Evolutionary conservation across 768 basidiomycete species (phyloP).

Genomic region (Royoungia palumana): DNA sequence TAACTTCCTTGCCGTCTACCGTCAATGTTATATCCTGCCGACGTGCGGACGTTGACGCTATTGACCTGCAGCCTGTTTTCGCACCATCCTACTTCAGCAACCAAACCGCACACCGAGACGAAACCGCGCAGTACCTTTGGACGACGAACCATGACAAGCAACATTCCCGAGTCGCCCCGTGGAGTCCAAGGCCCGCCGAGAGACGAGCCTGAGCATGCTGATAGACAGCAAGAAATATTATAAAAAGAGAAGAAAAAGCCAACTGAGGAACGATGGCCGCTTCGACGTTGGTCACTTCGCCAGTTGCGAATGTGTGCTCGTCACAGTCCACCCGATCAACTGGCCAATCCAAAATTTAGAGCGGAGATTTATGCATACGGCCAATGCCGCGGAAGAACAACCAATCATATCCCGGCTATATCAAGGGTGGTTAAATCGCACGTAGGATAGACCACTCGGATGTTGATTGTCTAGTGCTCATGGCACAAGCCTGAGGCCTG

Average conservation of each 20-base stretch:
- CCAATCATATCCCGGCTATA: too few species aligned
- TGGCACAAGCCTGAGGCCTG: too few species aligned
- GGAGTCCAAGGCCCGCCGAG: conserved; percentile 51
- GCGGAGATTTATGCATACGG: conserved; percentile 23
- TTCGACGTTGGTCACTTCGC: conserved; percentile 13
- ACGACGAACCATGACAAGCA: conserved; percentile 39
- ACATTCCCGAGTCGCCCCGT: conserved; percentile 70
- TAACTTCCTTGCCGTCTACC: conserved; percentile 96
- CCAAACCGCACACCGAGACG: neutral
- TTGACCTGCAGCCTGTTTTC: conserved; percentile 51
- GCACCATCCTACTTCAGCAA: conserved; percentile 3
- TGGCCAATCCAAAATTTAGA: conserved; percentile 7
- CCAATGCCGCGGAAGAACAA: conserved; percentile 1
- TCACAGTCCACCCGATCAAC: conserved; percentile 40
- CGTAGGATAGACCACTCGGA: too few species aligned
- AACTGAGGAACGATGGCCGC: conserved; percentile 12
- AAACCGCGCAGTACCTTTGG: conserved; percentile 26
- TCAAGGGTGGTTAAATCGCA: too few species aligned
- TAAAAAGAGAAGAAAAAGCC: conserved; percentile 21
- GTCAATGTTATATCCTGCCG: conserved; percentile 87
- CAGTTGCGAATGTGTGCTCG: conserved; percentile 33
- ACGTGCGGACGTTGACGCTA: conserved; percentile 63
- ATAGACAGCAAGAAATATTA: conserved; percentile 13
- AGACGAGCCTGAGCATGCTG: conserved; percentile 68
- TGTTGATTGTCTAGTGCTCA: too few species aligned